Base-by-base conservation (phyloP, 257 asterid genomes). In the Solanum commersonii region DNA sequence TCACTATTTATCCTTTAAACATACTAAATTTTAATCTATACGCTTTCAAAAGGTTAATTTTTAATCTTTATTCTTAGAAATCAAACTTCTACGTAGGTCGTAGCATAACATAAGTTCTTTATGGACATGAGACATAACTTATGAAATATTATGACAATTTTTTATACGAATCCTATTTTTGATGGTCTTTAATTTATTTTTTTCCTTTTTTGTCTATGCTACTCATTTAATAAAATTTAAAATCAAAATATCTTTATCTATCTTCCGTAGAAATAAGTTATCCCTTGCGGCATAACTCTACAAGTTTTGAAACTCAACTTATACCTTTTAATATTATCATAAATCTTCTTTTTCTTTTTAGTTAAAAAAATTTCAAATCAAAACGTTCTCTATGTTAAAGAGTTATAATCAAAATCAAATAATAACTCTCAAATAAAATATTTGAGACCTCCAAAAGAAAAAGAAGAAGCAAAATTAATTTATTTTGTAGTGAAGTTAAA, bases 401-500 rank as follows among this genome's bases (percentile, higher is more conserved):
- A 29, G 40, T 31, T 70, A n/a, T n/a, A 31, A 70, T 31, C 38
- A 71, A 71, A 31, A 71, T 31, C 79, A 33, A 72, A 72, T 15
- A 71, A 33, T 71, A 33, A 71, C 8, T 71, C 42, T 2, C 42
- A 33, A 8, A 72, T 0, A 72, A 72, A 16, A 33, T 33, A 71
- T 25, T 78, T 25, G 40, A 44, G 37, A 15, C 4, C 8, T 40
- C 38, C 67, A 27, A 44, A 79, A 79, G 84, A 44, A 79, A 79
- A 44, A 44, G 67, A 27, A 7, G 37, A 9, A 79, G 85, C 85
- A 44, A 79, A 79, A 44, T 44, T 25, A 44, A 9, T 44, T 44
- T 44, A n/a, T 44, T 33, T 44, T 31, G 79, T 65, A 25, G 76
- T 67, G 87, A 22, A 56, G 83, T 23, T 56, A 42, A 90, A 89